Evolutionary conservation across 345 rosid genomes (phyloP), one percentile per base, ranked within the genome.

Genomic region (Murraya paniculata): DNA sequence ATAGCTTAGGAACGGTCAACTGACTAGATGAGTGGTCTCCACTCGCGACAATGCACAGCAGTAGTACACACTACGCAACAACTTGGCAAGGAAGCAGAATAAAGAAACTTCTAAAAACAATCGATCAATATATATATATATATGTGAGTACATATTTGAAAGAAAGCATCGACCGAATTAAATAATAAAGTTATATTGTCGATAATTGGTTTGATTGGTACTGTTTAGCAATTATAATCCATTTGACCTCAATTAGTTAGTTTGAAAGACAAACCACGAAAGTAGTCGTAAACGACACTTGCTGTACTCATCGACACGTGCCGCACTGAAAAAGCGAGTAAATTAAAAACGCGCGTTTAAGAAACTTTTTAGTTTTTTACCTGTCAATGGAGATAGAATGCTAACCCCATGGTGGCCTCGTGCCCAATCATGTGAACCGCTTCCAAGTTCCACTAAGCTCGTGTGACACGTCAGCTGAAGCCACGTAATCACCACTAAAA

Each of bases 41-140:
- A 24, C 55, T 28, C 1, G 6, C 4, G 55, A 10, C 36, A 19
- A 10, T 55, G 22, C 28, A 30, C 28, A 4, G 5, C 1, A n/a
- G 28, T 6, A 9, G 14, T 22, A 24, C 13, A 30, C 19, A 45
- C 50, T 45, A 45, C 50, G 16, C 39, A 73, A 25, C 65, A 16
- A 60, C 77, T 73, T 73, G 19, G 7, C 5, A 16, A 27, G 25
- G 68, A 60, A 73, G 77, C 11, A 13, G 77, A 73, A 59, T 16
- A 35, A 73, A 60, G 77, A 74, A 74, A 74, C 77, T 74, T 74
- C 45, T 5, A 55, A 61, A 55, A 71, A 71, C 64, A 50, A 21
- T 71, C 74, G 7, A 70, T 18, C 22, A 53, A 45, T 45, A 45
- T 11, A 13, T 13, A 45, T 13, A 1, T 45, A 33, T 33, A 33